Percentiles rank a stretch among this genome's conserved stretches.
Conservation (phyloP, 164 flowering plant genomes). For the Umbilicus rupestris region DNA sequence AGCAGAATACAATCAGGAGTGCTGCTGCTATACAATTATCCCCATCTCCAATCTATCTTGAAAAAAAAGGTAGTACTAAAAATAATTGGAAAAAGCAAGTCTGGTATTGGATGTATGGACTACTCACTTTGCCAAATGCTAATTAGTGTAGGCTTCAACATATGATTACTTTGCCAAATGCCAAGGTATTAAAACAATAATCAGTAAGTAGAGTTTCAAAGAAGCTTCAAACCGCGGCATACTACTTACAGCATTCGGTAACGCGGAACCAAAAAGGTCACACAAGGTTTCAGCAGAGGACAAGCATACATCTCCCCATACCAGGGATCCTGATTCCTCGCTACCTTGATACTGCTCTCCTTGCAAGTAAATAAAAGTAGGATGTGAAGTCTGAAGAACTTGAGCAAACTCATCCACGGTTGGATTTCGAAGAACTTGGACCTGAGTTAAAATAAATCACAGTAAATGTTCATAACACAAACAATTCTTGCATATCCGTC, state of each 20-base stretch:
- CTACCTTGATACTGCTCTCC: conserved; percentile 12
- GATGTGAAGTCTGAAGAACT: conserved; percentile 10
- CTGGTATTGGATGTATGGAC: no score
- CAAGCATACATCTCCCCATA: conserved; percentile 12
- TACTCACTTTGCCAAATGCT: no score
- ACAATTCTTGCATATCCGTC: neutral
- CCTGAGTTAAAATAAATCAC: conserved; percentile 8
- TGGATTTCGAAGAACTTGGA: conserved; percentile 13
- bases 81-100: no score
- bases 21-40: no score
- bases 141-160: no score
- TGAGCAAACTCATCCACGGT: conserved; percentile 11
- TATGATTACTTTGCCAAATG: neutral
- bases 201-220: neutral
- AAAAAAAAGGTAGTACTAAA: no score
- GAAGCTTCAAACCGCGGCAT: no score
- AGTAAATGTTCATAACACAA: neutral
- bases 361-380: conserved; percentile 15
- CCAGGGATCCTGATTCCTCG: conserved; percentile 12
- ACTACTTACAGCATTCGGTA: conserved; percentile 16
- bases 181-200: neutral
- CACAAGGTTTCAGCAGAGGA: conserved; percentile 10
- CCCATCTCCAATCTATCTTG: no score
- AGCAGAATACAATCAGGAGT: no score
- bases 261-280: conserved; percentile 14